A percentile compares a stretch with the other conserved stretches of the same genome.
phyloP scores from a whole-genome alignment of 768 basidiomycete genomes.

The Panaeolus papilionaceus region DNA sequence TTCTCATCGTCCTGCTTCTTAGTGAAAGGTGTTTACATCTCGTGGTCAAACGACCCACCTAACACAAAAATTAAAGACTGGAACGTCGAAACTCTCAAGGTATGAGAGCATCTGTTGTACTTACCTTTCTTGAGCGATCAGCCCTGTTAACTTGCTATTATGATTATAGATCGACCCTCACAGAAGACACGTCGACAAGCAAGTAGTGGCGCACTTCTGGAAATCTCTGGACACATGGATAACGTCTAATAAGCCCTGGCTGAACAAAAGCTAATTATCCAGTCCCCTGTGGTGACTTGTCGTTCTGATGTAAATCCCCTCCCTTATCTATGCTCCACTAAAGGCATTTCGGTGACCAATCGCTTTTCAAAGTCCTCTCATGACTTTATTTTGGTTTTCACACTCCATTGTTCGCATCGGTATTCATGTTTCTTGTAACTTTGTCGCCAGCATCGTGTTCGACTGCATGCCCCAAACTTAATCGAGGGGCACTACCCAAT shows the following conservation, averaged over 20 bases:
- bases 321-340: background rate
- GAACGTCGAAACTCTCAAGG: conserved; percentile 97
- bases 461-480: conserved; percentile 3
- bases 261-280: conserved; percentile 46
- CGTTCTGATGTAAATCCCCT: background rate
- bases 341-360: background rate
- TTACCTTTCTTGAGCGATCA: conserved; percentile 9
- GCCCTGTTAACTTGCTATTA: background rate
- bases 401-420: conserved; percentile 11
- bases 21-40: conserved; percentile 96
- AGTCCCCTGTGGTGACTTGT: background rate
- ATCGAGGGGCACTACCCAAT: background rate
- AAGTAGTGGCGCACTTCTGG: conserved; percentile 96
- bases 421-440: background rate
- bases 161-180: conserved; percentile 81
- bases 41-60: conserved; percentile 93
- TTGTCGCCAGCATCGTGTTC: background rate
- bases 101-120: conserved; percentile 33
- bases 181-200: conserved; percentile 92
- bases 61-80: conserved; percentile 92
- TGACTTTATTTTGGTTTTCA: conserved; percentile 32
- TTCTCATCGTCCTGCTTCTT: conserved; percentile 14
- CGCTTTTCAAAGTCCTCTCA: conserved; percentile 12
- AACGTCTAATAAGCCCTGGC: conserved; percentile 76
- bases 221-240: conserved; percentile 90